phyloP scores from a whole-genome alignment of 2,329 filamentous ascomycete genomes.

The Aspergillus novoparasiticus region DNA sequence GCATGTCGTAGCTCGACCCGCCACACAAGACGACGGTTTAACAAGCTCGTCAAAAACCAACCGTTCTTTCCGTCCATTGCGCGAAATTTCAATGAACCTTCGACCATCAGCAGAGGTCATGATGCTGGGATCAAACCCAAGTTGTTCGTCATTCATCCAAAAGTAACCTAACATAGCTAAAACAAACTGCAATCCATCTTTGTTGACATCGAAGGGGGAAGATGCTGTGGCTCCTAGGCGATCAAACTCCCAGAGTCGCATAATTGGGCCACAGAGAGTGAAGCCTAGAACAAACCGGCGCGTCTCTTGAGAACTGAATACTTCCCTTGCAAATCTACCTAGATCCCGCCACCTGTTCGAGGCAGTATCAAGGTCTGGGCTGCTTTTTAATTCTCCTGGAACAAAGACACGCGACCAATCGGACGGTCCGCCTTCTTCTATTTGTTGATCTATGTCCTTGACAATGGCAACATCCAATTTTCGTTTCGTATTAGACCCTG shows the following conservation, averaged over 20 bases:
- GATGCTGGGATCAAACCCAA: conserved; percentile 35
- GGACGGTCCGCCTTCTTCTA: not conserved
- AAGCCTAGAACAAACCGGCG: conserved; percentile 11
- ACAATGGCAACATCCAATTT: conserved; percentile 43
- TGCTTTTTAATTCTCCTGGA: conserved; percentile 12
- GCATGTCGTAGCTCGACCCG: conserved; percentile 7
- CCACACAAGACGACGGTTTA: no score
- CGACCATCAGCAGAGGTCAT: conserved; percentile 27
- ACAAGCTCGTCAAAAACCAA: conserved; percentile 37
- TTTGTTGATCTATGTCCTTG: not conserved
- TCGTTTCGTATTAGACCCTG: conserved; percentile 33
- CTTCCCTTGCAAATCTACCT: conserved; percentile 13
- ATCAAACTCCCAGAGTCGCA: conserved; percentile 12
- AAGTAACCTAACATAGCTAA: conserved; percentile 11
- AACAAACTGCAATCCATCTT: conserved; percentile 1
- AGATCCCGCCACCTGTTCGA: conserved; percentile 12
- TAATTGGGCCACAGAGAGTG: conserved; percentile 10
- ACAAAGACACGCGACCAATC: conserved; percentile 13
- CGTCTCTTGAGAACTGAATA: conserved; percentile 9
- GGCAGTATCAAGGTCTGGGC: conserved; percentile 3
- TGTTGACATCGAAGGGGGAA: conserved; percentile 7
- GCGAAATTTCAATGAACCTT: conserved; percentile 45
- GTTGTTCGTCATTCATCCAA: conserved; percentile 10
- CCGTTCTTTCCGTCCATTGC: conserved; percentile 38
- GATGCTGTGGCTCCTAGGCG: conserved; percentile 9